These are phyloP conservation scores for Elongisporangium prolatum DNA, from an alignment of 352 stramenopile species.

Conservation along the genomic window DNA sequence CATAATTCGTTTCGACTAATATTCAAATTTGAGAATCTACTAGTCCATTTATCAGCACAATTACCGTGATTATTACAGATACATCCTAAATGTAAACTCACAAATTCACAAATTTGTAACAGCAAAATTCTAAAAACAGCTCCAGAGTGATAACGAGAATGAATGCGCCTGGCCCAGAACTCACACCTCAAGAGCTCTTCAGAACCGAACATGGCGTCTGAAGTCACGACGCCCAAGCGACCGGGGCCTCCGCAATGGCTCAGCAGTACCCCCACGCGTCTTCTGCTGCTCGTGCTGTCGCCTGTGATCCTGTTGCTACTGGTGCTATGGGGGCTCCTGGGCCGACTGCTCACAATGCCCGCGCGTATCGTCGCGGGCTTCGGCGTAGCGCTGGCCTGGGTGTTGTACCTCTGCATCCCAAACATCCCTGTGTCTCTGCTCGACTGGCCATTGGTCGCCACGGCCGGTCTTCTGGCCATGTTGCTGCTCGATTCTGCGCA, in stretches of 20 bases:
- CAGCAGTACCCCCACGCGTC: not conserved
- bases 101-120: not conserved
- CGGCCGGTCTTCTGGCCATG: constrained; percentile 19
- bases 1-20: not conserved
- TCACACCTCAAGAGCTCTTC: not conserved
- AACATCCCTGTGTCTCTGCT: constrained; percentile 36
- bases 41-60: no score
- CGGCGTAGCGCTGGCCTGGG: constrained; percentile 24
- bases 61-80: no score
- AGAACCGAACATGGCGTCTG: not conserved
- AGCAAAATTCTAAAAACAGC: not conserved
- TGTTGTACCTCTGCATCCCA: constrained; percentile 53
- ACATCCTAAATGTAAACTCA: no score
- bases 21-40: not conserved
- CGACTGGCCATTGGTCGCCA: constrained; percentile 60
- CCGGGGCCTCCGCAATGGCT: not conserved
- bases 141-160: not conserved
- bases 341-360: constrained; percentile 44
- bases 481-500: constrained; percentile 5
- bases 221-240: not conserved
- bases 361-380: constrained; percentile 22
- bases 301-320: constrained; percentile 48
- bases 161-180: not conserved
- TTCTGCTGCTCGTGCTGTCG: constrained; percentile 30
- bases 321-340: constrained; percentile 45